Conservation (phyloP, 306 rosid genomes). For the Rosa chinensis region DNA sequence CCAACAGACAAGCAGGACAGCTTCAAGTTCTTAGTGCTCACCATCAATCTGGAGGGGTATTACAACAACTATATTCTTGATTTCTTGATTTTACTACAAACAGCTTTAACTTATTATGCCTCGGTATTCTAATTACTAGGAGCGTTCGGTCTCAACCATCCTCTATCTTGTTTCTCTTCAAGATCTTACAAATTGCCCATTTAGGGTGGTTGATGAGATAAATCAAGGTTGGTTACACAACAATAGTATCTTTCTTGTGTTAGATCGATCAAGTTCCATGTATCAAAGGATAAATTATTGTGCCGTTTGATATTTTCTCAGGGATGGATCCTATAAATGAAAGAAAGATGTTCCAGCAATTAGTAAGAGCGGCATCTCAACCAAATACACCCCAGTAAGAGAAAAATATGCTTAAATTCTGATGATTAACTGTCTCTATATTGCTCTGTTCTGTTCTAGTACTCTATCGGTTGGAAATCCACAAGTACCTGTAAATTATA, state of each 20-base stretch:
- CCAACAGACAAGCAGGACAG: constrained; percentile 69
- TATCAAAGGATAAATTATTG: constrained; percentile 13
- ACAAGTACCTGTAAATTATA: not conserved
- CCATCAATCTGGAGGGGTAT: constrained; percentile 99
- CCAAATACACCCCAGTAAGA: constrained; percentile 94
- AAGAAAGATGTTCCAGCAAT: constrained; percentile 97
- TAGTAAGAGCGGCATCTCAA: constrained; percentile 96
- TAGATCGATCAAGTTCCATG: not conserved
- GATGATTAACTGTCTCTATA: not conserved
- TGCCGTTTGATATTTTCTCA: constrained; percentile 27
- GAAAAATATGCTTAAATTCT: constrained; percentile 2
- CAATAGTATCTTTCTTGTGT: constrained; percentile 1
- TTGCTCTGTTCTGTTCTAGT: not conserved
- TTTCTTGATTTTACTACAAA: constrained; percentile 18
- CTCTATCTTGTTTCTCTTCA: constrained; percentile 97
- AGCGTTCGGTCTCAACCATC: constrained; percentile 93
- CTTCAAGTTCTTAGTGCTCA: constrained; percentile 89
- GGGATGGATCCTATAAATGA: constrained; percentile 99
- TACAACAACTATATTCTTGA: constrained; percentile 16
- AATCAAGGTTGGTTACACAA: constrained; percentile 70
- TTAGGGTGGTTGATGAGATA: constrained; percentile 97
- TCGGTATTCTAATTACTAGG: constrained; percentile 43
- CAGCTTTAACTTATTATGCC: constrained; percentile 12
- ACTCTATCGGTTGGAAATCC: not conserved
- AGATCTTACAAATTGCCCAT: constrained; percentile 95